Evolutionary conservation across 352 stramenopile genomes (phyloP), one percentile per base, ranked within the genome.

Genomic region (Nothophytophthora sp.): DNA sequence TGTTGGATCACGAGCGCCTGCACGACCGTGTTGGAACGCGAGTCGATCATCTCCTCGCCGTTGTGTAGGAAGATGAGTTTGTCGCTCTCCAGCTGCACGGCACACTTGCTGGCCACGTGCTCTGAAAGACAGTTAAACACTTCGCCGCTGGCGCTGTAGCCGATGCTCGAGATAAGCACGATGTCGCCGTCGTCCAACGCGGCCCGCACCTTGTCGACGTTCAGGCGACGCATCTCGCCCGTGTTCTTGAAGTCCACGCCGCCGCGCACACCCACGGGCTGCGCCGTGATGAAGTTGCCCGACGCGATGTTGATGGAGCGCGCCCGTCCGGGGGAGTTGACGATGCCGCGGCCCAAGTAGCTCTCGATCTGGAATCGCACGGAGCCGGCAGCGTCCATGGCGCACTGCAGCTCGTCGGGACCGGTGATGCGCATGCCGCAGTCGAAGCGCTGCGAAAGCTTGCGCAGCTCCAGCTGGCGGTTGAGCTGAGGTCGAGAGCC

Each of bases 281-380:
- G 87, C 4, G 96, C 95, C 9, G 91, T 97, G 70, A 98, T 98
- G 70, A 98, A 99, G 63, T 99, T 99, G 10, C 96, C 96, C 3
- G 89, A 97, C 4, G 97, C 83, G 34, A 99, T 95, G 63, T 97
- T 98, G 55, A 97, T 91, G 6, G 76, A 70, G 5, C 76, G 56
- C 1, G 73, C 66, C 18, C 78, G 71, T 33, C 85, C 84, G 0
- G 83, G 82, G 9, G 74, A 79, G 63, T 97, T 97, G 34, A 90
- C 76, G 44, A 96, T 91, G 2, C 87, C 87, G 24, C 87, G 76
- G 2, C 82, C 85, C 7, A 96, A 67, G 37, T 77, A 88, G 41
- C 79, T 92, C 63, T 96, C 87, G 57, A 96, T 95, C 52, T 93
- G 84, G 60, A 96, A 92, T 11, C 87, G 86, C 47, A 94, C 85